phyloP scores from a whole-genome alignment of 148 eudicot species.

The Chenopodium quinoa region DNA sequence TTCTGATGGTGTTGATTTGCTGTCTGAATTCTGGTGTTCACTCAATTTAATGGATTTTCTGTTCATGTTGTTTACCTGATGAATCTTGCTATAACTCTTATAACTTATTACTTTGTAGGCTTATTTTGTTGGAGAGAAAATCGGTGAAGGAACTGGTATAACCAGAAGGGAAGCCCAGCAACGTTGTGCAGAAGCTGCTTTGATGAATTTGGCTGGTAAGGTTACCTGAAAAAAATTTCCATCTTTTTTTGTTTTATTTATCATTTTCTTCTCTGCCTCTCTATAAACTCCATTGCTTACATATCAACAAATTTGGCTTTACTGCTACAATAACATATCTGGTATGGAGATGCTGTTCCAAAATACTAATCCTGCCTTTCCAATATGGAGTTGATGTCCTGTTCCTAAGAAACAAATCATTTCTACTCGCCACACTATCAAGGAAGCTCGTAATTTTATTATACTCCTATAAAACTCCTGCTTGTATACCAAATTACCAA shows the following conservation, averaged over 20 bases:
- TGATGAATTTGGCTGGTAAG: constrained; percentile 75
- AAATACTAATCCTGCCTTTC: background rate
- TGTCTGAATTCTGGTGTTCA: background rate
- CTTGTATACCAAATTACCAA: background rate
- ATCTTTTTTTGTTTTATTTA: background rate
- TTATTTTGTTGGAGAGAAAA: constrained; percentile 78
- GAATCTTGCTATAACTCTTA: constrained; percentile 17
- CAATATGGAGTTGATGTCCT: background rate
- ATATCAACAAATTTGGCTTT: background rate
- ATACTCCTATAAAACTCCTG: background rate
- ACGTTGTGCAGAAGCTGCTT: constrained; percentile 85
- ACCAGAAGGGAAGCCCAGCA: constrained; percentile 87
- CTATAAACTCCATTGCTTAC: background rate
- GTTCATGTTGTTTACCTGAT: background rate
- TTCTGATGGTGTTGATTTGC: background rate
- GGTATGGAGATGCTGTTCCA: background rate
- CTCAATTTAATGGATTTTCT: background rate
- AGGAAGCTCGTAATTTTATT: background rate
- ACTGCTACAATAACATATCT: background rate
- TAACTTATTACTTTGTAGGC: constrained; percentile 38
- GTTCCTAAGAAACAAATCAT: background rate
- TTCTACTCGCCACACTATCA: too few relatives aligned
- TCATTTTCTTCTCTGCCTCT: background rate
- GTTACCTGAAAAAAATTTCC: background rate
- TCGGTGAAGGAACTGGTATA: constrained; percentile 80